Conservation (phyloP, 306 rosid genomes). For the Lathyrus sativus region DNA sequence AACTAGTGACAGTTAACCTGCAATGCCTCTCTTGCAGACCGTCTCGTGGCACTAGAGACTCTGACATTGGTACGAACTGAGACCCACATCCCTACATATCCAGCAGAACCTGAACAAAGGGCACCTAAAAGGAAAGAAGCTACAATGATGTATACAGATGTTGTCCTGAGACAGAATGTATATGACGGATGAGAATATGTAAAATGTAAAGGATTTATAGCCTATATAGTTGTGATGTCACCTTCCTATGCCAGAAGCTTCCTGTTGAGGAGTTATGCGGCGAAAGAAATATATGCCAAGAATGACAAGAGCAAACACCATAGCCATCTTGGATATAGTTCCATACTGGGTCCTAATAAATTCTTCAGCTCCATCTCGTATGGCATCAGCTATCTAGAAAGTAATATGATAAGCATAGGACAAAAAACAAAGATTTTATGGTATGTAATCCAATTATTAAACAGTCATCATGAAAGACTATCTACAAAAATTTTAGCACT, state of each 20-base stretch:
- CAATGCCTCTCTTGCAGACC: constrained; percentile 98
- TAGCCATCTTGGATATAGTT: constrained; percentile 96
- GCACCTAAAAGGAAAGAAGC: constrained; percentile 97
- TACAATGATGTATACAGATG: constrained; percentile 87
- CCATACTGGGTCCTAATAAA: constrained; percentile 97
- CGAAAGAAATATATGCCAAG: constrained; percentile 92
- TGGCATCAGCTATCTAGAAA: constrained; percentile 91
- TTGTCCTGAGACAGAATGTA: constrained; percentile 68
- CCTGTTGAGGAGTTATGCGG: constrained; percentile 81
- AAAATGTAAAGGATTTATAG: constrained; percentile 12
- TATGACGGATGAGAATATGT: constrained; percentile 33
- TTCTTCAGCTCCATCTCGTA: constrained; percentile 99
- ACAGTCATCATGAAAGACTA: constrained; percentile 29
- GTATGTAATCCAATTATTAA: constrained; percentile 19
- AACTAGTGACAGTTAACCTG: constrained; percentile 64
- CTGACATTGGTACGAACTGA: constrained; percentile 99
- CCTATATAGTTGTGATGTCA: constrained; percentile 41
- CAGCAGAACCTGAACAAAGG: constrained; percentile 92
- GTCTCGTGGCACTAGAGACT: constrained; percentile 97
- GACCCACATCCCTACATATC: constrained; percentile 99
- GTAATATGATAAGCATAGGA: constrained; percentile 48
- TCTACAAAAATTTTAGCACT: constrained; percentile 13
- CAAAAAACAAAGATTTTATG: constrained; percentile 36
- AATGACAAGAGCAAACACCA: constrained; percentile 77
- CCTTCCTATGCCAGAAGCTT: constrained; percentile 94